Conservation (phyloP, 768 basidiomycete species). For the Naganishia kalamii region DNA sequence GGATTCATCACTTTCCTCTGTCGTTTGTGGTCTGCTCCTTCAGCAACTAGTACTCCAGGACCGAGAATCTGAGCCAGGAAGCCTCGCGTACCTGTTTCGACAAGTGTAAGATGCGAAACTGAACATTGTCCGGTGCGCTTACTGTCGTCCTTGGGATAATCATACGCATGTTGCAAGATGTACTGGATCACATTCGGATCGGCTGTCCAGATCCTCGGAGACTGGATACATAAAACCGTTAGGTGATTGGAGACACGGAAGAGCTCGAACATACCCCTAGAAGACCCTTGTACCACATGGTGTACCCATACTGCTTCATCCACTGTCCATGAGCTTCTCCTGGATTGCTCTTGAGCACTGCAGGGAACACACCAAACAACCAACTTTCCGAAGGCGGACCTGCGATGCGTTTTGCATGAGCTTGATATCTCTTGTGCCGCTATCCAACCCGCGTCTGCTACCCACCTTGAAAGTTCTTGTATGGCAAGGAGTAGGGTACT, state of each 20-base stretch:
- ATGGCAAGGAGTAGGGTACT: constrained; percentile 4
- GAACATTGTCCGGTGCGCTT: not conserved
- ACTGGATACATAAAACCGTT: constrained; percentile 49
- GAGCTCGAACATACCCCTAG: constrained; percentile 49
- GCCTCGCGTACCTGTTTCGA: constrained; percentile 52
- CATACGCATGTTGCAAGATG: constrained; percentile 63
- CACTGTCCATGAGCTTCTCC: constrained; percentile 29
- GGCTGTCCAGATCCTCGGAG: constrained; percentile 68
- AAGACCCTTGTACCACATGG: constrained; percentile 23
- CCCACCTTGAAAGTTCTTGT: constrained; percentile 18
- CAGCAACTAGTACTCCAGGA: constrained; percentile 50
- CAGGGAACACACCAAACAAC: constrained; percentile 3
- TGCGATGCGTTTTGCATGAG: not conserved
- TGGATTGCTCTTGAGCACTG: constrained; percentile 24
- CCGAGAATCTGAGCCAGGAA: constrained; percentile 74
- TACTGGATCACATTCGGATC: constrained; percentile 71
- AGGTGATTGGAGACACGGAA: constrained; percentile 52
- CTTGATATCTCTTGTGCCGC: not conserved
- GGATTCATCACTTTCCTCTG: constrained; percentile 58
- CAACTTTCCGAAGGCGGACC: constrained; percentile 10
- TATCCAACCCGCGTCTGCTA: not conserved
- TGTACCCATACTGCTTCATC: constrained; percentile 33
- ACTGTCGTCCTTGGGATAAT: constrained; percentile 68
- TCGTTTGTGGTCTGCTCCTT: constrained; percentile 63
- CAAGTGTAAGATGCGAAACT: not conserved